phyloP scores from a whole-genome alignment of 2,329 filamentous ascomycete species.

The Aspergillus spinulosporus region DNA sequence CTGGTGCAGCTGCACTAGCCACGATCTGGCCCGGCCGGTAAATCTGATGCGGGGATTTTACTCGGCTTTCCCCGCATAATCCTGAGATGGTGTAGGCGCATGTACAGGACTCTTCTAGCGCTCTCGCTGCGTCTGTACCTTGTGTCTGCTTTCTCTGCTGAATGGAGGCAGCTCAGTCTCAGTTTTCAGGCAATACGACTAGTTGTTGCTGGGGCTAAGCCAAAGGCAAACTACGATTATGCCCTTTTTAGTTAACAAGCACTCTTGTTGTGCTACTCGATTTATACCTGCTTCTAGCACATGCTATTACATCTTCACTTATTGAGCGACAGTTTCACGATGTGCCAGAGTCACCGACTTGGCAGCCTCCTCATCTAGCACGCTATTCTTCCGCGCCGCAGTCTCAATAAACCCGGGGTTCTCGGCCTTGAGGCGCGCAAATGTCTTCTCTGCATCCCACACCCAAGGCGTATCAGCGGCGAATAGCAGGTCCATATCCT shows the following conservation, averaged over 20 bases:
- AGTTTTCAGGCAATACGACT: too few species aligned
- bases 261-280: too few species aligned
- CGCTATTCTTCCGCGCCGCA: conserved; percentile 35
- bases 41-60: conserved; percentile 5
- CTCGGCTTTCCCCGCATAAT: conserved; percentile 1
- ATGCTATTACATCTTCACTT: not conserved
- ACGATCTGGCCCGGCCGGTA: not conserved
- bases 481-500: conserved; percentile 74
- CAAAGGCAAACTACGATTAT: too few species aligned
- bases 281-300: not conserved
- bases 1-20: not conserved
- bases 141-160: too few species aligned
- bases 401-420: conserved; percentile 54
- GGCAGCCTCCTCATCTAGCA: conserved; percentile 35
- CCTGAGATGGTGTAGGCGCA: too few species aligned
- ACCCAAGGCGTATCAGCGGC: conserved; percentile 66
- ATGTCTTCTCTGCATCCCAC: conserved; percentile 69
- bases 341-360: conserved; percentile 18
- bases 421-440: conserved; percentile 61
- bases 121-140: too few species aligned
- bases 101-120: too few species aligned
- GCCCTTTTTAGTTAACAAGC: too few species aligned
- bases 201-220: too few species aligned
- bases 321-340: not conserved
- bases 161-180: too few species aligned